These are phyloP conservation scores for Trametes meyenii DNA, from an alignment of 768 basidiomycete genomes.

Conservation along the genomic window DNA sequence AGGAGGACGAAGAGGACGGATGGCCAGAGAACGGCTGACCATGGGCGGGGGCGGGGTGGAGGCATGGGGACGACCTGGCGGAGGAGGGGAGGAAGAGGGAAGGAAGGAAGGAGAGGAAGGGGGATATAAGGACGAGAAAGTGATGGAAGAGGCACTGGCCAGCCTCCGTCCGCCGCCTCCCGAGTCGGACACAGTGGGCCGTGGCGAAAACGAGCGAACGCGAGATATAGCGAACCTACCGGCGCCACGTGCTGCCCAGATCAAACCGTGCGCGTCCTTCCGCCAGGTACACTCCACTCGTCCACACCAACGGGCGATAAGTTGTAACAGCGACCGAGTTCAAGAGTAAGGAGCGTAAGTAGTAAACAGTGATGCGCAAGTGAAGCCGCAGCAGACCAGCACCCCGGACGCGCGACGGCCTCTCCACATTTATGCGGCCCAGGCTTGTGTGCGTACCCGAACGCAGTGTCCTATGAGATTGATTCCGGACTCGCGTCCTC, in stretches of 20 bases:
- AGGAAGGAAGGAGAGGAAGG: constrained; percentile 11
- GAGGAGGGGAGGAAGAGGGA: constrained; percentile 28
- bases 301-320: not conserved
- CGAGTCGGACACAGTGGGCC: too few relatives aligned
- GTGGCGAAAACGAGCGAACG: not conserved
- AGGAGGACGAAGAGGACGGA: constrained; percentile 27
- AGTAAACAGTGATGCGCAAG: too few relatives aligned
- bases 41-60: constrained; percentile 11
- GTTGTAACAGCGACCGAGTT: not conserved
- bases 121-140: constrained; percentile 2
- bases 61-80: constrained; percentile 33
- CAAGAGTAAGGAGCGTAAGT: not conserved
- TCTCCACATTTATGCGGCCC: constrained; percentile 4
- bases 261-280: not conserved
- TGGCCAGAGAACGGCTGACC: constrained; percentile 24
- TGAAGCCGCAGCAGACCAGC: not conserved
- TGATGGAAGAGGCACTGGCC: constrained; percentile 10
- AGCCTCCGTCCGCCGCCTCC: not conserved
- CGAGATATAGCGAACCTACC: not conserved
- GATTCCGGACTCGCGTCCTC: not conserved
- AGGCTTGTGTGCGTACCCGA: constrained; percentile 3
- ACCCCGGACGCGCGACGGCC: not conserved
- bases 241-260: not conserved
- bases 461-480: not conserved
- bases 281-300: not conserved